phyloP scores from a whole-genome alignment of 139 green algal species.

The Micractinium conductrix region DNA sequence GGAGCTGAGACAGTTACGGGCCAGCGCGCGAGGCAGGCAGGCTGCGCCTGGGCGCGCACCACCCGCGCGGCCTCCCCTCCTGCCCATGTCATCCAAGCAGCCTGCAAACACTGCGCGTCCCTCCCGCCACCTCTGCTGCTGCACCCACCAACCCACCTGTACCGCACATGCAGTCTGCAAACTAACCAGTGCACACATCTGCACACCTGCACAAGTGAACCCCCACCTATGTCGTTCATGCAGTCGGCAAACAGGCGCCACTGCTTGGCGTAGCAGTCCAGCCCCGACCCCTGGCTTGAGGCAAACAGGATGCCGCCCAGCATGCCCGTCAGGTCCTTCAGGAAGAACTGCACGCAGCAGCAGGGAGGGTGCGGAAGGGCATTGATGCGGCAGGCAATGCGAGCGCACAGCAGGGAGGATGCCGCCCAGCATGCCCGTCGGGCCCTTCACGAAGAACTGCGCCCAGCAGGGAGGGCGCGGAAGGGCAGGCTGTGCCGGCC shows the following conservation, averaged over 20 bases:
- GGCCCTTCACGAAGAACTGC: conserved; percentile 75
- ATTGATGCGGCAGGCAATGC: neutral
- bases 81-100: neutral
- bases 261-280: conserved; percentile 80
- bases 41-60: too few relatives aligned
- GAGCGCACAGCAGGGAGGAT: conserved; percentile 64
- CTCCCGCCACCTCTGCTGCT: too few relatives aligned
- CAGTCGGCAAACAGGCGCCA: conserved; percentile 82
- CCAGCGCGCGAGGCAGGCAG: too few relatives aligned
- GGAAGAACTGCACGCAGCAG: conserved; percentile 63
- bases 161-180: too few relatives aligned
- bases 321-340: conserved; percentile 76
- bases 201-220: too few relatives aligned
- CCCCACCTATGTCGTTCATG: conserved; percentile 58
- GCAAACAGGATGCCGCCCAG: conserved; percentile 77
- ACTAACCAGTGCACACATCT: too few relatives aligned
- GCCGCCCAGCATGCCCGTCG: conserved; percentile 72
- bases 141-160: too few relatives aligned
- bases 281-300: conserved; percentile 44
- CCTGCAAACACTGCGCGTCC: too few relatives aligned
- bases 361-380: neutral
- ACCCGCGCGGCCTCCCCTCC: too few relatives aligned
- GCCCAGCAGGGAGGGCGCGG: neutral
- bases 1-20: too few relatives aligned
- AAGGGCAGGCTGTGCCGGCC: neutral